Evolutionary conservation across 1,139 yeast species (phyloP), one percentile per base, ranked within the genome.

Genomic region (Eremothecium sinecaudum): DNA sequence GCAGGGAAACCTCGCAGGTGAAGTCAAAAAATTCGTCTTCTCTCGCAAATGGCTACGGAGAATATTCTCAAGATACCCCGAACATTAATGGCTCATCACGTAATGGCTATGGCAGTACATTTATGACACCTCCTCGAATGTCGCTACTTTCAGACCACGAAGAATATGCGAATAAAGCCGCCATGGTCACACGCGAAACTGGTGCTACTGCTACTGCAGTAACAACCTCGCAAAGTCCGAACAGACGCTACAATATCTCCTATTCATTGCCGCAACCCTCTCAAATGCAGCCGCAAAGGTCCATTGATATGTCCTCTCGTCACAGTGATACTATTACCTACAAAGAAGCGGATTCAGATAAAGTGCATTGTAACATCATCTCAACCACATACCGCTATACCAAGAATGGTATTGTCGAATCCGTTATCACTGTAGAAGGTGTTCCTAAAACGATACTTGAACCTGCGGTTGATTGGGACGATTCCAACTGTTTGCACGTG

Each of bases 361-460:
- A 11, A 14, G 16, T 12, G n/a, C 28, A 17, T 10, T 26, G 17
- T 17, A 35, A 38, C 7, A 37, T 38, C 24, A 39, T 48, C 18
- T 46, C 52, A 4, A 46, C 53, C 4, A 47, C 50, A 16, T 48
- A 45, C 35, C 44, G 46, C 32, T 38, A 48, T 10, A 47, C 51
- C 24, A 46, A 42, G 22, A 50, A 51, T 28, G 90, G 93, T 3
- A 78, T 84, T 38, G 73, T 82, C 40, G 95, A 86, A 58, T 75
- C 82, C 28, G 79, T 84, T n/a, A 75, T 84, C 23, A 81, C 79
- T 37, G 82, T 81, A 16, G 77, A 79, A 48, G 96, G 95, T 35
- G 83, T 83, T 12, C 79, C 75, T 48, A 86, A 86, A 63, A 83
- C 93, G 5, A 81, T 86, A 43, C 84, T 86, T 52, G 87, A 79